Evolutionary conservation across 139 green algal genomes (phyloP), one percentile per base, ranked within the genome.

Genomic region (Chlamydomonas sphaeroides): DNA sequence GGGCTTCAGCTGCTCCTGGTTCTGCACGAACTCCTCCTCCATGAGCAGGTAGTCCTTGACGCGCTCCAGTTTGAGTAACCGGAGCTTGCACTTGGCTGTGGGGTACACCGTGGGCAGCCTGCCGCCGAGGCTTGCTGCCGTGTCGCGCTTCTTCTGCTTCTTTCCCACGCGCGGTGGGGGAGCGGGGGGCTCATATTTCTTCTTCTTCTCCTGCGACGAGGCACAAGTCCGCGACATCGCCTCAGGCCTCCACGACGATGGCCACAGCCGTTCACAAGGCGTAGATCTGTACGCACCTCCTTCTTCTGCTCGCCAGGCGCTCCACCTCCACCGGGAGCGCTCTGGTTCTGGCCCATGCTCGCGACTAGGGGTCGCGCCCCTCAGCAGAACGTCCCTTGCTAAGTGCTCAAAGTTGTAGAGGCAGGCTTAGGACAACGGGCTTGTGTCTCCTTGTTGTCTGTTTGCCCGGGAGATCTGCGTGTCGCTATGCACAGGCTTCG

Each of bases 21-120:
- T 98, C 28, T 87, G 80, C 38, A 99, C 97, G 87, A 97, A 99
- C 89, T 99, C 97, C 87, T 99, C 95, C 91, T 99, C 97, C 96
- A 99, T 98, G 21, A 99, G 89, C 51, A 99, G 89, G 90, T 97
- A 99, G 85, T 99, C 97, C 88, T 99, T 99, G 30, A 99, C 90
- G 25, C 97, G 92, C 88, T 99, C 97, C 42, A 99, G 92, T 91
- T 99, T 99, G 0, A 99, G 89, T 80, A 98, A 85, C 26, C 97
- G 90, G 65, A 99, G 92, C 82, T 98, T 98, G 94, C 97, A 99
- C 78, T 96, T 96, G 1, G 96, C 93, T 35, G 88, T 97, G 36
- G 97, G 97, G 35, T 93, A 98, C 57, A 99, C 91, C 38, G 76
- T 90, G 2, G 97, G 97, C 42, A 99, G 93, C 79, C 95, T 95